Evolutionary conservation across 148 eudicot genomes (phyloP).

Genomic region (Vaccinium vitisidaea): DNA sequence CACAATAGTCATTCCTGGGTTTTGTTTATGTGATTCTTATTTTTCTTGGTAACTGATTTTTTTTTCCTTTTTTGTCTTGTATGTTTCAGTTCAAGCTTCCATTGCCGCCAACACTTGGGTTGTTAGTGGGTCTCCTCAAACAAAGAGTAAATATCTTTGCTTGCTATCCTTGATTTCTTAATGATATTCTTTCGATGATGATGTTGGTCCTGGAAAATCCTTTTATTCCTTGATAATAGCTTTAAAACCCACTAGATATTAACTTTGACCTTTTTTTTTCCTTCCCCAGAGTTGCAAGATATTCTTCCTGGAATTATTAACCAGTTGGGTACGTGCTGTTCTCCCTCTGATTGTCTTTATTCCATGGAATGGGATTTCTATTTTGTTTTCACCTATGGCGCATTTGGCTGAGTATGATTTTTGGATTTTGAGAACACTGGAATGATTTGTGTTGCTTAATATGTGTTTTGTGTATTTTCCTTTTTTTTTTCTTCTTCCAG

Average conservation of each 20-base stretch:
- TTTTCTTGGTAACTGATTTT: background rate
- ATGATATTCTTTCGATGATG: background rate
- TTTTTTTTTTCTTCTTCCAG: constrained; percentile 26
- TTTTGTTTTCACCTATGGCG: background rate
- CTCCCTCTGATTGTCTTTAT: background rate
- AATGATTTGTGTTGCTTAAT: background rate
- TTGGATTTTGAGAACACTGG: background rate
- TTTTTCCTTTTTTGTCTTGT: constrained; percentile 3
- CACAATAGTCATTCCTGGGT: background rate
- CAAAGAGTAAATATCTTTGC: constrained; percentile 57
- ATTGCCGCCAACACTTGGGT: constrained; percentile 95
- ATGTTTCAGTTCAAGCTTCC: constrained; percentile 81
- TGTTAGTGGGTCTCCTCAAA: constrained; percentile 90
- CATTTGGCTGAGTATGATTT: background rate
- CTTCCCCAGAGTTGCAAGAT: constrained; percentile 75
- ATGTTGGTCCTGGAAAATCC: background rate
- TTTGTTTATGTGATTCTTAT: background rate
- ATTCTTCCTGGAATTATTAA: constrained; percentile 86
- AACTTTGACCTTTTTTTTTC: background rate
- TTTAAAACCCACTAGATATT: background rate
- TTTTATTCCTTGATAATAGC: background rate
- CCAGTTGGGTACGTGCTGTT: constrained; percentile 61
- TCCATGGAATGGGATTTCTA: background rate
- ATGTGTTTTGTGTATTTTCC: background rate
- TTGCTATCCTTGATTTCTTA: background rate